Conservation (phyloP, 768 basidiomycete species). For the Mycena belliarum region DNA sequence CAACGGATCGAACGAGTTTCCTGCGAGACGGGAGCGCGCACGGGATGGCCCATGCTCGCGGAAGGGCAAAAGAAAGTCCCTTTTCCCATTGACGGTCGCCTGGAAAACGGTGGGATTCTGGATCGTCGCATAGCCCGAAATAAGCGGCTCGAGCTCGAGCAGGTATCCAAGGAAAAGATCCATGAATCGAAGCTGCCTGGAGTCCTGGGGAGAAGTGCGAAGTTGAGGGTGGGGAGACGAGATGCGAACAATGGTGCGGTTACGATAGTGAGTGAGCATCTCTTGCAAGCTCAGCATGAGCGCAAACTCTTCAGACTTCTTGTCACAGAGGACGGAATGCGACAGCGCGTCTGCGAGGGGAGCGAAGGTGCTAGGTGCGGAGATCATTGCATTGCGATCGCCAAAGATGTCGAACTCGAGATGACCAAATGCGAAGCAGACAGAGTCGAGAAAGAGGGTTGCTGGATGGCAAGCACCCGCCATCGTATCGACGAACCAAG, state of each 20-base stretch:
- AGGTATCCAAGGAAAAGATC: background rate
- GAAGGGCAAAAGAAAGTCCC: background rate
- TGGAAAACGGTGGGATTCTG: background rate
- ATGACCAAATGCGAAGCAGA: background rate
- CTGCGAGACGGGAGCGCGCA: background rate
- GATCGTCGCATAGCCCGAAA: background rate
- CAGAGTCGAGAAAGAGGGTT: background rate
- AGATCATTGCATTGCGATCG: background rate
- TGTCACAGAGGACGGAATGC: background rate
- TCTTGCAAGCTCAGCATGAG: background rate
- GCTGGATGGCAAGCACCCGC: background rate
- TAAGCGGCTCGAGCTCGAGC: background rate
- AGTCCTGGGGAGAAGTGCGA: background rate
- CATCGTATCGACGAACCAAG: background rate
- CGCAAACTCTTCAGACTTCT: background rate
- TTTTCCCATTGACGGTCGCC: background rate
- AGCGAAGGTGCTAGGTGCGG: background rate
- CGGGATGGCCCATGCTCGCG: background rate
- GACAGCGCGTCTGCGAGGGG: background rate
- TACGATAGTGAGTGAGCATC: background rate
- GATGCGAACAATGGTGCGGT: background rate
- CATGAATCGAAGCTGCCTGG: background rate
- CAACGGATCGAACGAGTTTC: background rate
- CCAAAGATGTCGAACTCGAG: background rate
- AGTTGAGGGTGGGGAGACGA: no score